Percentiles rank a stretch among this genome's conserved stretches.
phyloP scores from a whole-genome alignment of 1,284 basidiomycete species.

The Agroathelia rolfsii region DNA sequence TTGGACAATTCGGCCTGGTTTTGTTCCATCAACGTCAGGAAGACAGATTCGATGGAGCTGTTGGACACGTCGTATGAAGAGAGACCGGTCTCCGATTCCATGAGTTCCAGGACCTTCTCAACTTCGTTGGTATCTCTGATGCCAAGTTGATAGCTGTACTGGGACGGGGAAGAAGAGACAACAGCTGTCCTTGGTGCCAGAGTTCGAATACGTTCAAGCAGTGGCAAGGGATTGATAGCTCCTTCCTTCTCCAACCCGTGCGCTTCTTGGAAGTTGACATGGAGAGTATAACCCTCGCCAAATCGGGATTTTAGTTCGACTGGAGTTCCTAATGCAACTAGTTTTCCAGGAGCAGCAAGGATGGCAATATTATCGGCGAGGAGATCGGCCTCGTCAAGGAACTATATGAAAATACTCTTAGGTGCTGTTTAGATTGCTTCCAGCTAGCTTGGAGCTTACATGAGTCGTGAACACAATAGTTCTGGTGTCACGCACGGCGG shows the following conservation, averaged over 20 bases:
- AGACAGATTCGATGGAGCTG: constrained; percentile 74
- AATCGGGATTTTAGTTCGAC: constrained; percentile 63
- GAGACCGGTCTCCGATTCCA: constrained; percentile 40
- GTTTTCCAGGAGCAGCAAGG: constrained; percentile 63
- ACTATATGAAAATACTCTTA: constrained; percentile 25
- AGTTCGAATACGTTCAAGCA: constrained; percentile 33
- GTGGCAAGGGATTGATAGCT: constrained; percentile 17
- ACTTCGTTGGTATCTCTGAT: constrained; percentile 46
- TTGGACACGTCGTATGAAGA: constrained; percentile 56
- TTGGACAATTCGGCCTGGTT: constrained; percentile 18
- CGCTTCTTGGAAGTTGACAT: constrained; percentile 33
- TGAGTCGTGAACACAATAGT: constrained; percentile 66
- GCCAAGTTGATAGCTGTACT: constrained; percentile 43
- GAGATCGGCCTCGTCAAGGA: constrained; percentile 75
- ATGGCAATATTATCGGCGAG: constrained; percentile 71
- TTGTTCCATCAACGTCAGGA: constrained; percentile 59
- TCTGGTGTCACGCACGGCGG: constrained; percentile 51
- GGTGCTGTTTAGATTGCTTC: background rate
- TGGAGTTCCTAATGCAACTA: constrained; percentile 65
- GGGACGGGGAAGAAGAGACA: constrained; percentile 28
- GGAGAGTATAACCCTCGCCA: constrained; percentile 62
- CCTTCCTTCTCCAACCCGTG: constrained; percentile 11
- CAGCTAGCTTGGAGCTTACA: no score
- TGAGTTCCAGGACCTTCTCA: constrained; percentile 41
- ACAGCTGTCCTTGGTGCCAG: constrained; percentile 38